Evolutionary conservation across 2,329 filamentous ascomycete species (phyloP).

Genomic region (Macrophomina pseudophaseolina): DNA sequence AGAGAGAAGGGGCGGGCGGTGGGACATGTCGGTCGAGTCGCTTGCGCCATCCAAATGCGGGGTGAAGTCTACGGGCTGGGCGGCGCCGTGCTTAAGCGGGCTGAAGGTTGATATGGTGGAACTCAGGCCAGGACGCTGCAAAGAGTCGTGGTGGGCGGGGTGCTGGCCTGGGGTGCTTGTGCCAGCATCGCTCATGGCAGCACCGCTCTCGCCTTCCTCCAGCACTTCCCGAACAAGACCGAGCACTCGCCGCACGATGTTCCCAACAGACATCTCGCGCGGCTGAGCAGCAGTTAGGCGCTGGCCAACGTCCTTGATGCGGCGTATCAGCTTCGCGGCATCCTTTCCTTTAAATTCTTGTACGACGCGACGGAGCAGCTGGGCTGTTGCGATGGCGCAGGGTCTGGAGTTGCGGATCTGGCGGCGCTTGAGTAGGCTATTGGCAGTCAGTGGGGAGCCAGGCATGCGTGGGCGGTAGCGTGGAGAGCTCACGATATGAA

Average conservation of each 20-base stretch:
- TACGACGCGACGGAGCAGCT: slow-evolving; percentile 85
- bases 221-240: slow-evolving; percentile 91
- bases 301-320: slow-evolving; percentile 78
- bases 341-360: slow-evolving; percentile 79
- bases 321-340: slow-evolving; percentile 76
- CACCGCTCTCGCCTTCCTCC: slow-evolving; percentile 73
- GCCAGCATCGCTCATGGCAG: slow-evolving; percentile 64
- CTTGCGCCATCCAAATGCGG: slow-evolving; percentile 39
- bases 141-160: slow-evolving; percentile 41
- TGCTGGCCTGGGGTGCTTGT: slow-evolving; percentile 55
- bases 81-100: slow-evolving; percentile 51
- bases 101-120: slow-evolving; percentile 54
- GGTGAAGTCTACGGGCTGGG: slow-evolving; percentile 41
- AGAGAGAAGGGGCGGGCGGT: slow-evolving; percentile 66
- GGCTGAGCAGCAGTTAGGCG: slow-evolving; percentile 83
- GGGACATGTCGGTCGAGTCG: slow-evolving; percentile 42
- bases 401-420: slow-evolving; percentile 87
- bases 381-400: slow-evolving; percentile 89
- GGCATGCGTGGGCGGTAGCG: slow-evolving; percentile 18
- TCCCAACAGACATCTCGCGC: slow-evolving; percentile 88
- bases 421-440: slow-evolving; percentile 79
- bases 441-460: slow-evolving; percentile 27
- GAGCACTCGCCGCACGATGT: slow-evolving; percentile 88
- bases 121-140: slow-evolving; percentile 43
- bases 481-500: slow-evolving; percentile 72